Base-by-base conservation (phyloP, 345 rosid species). In the Ceriops zippeliana region DNA sequence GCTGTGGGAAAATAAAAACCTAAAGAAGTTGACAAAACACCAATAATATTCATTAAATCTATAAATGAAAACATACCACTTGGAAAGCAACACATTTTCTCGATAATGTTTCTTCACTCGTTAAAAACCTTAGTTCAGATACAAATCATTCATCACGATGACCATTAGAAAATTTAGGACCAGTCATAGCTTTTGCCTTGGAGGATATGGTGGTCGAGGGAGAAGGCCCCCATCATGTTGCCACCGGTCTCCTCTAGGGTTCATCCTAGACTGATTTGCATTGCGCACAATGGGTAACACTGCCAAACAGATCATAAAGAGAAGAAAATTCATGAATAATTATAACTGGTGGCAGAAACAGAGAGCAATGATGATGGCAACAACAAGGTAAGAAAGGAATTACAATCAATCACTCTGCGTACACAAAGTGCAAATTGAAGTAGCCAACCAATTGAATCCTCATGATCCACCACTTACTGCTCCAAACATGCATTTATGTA, bases 131-230 rank as follows among this genome's bases (percentile, higher is more conserved):
- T 61, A 95, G 78, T 68, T 95, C 99, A 6, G 99, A 91, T 62
- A 95, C 92, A 81, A 90, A 85, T 30, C 92, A 86, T 70, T 95
- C 99, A 79, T 90, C 96, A 24, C 88, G 93, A 74, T 75, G 92
- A 71, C 87, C 88, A 66, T 77, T 91, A 52, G 82, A 70, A 78
- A 84, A 95, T 81, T 82, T 91, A 9, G 83, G 67, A 30, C 88
- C 86, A 84, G 53, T 96, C 95, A 82, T 67, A 90, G 67, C 89
- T 86, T 86, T 73, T 86, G 92, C 74, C 95, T 78, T 5, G 77
- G 88, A 63, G 93, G 92, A 77, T 76, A 87, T 58, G 93, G 93
- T 32, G 96, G 99, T 31, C 96, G 86, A 52, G 96, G 96, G 76
- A 95, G 97, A 65, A 90, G 81, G 66, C 97, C 97, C 15, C 46